Conservation (phyloP, 305 asterid species). For the Petunia hybrid region DNA sequence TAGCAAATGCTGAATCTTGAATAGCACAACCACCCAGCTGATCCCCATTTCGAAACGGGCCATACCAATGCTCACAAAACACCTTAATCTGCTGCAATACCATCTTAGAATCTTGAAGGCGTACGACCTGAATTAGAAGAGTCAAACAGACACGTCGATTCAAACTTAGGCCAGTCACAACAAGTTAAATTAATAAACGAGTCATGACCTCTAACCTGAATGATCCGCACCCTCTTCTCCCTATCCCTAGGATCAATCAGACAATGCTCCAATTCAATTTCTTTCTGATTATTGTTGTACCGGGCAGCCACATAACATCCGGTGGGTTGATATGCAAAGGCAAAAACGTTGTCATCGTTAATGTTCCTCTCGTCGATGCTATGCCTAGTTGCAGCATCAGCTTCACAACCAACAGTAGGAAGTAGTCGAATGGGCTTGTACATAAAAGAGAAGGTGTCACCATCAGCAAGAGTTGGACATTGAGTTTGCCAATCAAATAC, state of each 20-base stretch:
- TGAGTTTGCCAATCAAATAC: conserved; percentile 97
- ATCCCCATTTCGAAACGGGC: conserved; percentile 90
- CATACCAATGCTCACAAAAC: conserved; percentile 92
- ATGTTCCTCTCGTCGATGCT: conserved; percentile 51
- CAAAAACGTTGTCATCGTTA: conserved; percentile 29
- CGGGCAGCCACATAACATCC: conserved; percentile 84
- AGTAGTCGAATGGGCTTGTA: conserved; percentile 72
- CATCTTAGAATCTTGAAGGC: conserved; percentile 37
- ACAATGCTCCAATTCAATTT: conserved; percentile 76
- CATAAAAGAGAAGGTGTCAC: conserved; percentile 39
- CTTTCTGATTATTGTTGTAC: conserved; percentile 36
- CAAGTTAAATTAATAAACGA: not conserved
- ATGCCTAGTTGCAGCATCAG: conserved; percentile 88
- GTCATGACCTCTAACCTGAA: conserved; percentile 52
- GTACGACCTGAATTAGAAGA: not conserved
- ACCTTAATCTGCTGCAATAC: conserved; percentile 55
- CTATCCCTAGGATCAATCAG: conserved; percentile 66
- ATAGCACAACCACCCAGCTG: conserved; percentile 96
- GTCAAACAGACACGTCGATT: not conserved
- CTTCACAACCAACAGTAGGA: conserved; percentile 98
- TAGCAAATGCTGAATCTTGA: conserved; percentile 87
- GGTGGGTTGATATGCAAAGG: conserved; percentile 63
- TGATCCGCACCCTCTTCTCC: conserved; percentile 70
- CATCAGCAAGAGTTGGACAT: conserved; percentile 81
- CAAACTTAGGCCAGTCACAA: not conserved